Conservation (phyloP, 495 filamentous ascomycete species). For the Tuber magnatum region DNA sequence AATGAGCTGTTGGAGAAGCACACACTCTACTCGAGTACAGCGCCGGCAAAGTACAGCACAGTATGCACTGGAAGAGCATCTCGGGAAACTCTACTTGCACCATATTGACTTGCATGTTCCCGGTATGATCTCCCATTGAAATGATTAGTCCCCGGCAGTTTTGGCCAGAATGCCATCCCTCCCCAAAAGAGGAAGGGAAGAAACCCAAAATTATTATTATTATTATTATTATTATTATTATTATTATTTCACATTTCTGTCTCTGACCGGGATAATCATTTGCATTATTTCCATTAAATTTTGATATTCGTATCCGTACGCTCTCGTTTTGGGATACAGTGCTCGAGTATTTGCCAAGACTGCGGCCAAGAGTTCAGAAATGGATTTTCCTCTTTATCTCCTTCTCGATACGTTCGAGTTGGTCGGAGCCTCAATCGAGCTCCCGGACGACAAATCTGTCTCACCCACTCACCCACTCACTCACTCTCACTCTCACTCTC, state of each 20-base stretch:
- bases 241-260: background rate
- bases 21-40: too few relatives aligned
- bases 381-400: background rate
- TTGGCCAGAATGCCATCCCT: too few relatives aligned
- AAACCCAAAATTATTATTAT: too few relatives aligned
- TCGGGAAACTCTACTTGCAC: too few relatives aligned
- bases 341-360: too few relatives aligned
- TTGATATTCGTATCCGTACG: background rate
- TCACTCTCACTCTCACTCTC: too few relatives aligned
- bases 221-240: too few relatives aligned
- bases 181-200: background rate
- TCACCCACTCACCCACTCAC: too few relatives aligned
- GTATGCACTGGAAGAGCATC: too few relatives aligned
- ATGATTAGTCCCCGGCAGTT: too few relatives aligned
- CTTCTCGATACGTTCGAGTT: conserved; percentile 2
- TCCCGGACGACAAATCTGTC: background rate
- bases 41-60: too few relatives aligned
- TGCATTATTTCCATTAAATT: background rate
- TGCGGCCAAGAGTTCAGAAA: background rate
- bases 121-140: too few relatives aligned
- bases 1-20: background rate
- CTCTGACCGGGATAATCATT: background rate
- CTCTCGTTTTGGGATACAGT: background rate
- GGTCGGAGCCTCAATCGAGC: background rate
- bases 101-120: background rate